Percentiles rank a stretch among this genome's conserved stretches.
Conservation (phyloP, 2,329 filamentous ascomycete species). For the Chrysosporium keratinophilum region DNA sequence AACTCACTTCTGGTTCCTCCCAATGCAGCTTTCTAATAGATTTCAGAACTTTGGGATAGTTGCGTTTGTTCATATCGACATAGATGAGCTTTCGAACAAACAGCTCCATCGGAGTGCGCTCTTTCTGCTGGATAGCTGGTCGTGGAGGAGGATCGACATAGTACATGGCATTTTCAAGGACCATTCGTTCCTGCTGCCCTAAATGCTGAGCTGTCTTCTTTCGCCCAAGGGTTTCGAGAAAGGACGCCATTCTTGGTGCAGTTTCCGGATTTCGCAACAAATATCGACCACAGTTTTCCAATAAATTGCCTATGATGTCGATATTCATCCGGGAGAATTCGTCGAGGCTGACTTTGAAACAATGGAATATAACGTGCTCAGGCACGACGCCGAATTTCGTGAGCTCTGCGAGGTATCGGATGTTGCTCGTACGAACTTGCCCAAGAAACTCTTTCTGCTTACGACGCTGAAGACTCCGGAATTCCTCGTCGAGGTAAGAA, state of each 20-base stretch:
- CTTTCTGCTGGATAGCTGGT: conserved; percentile 91
- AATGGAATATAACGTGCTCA: conserved; percentile 97
- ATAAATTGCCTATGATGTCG: conserved; percentile 89
- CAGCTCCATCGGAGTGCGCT: conserved; percentile 82
- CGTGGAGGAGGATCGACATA: conserved; percentile 93
- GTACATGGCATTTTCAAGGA: conserved; percentile 96
- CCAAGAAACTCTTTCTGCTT: conserved; percentile 97
- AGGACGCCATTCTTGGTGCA: conserved; percentile 81
- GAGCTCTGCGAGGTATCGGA: conserved; percentile 92
- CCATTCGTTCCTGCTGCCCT: conserved; percentile 91
- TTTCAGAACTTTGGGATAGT: conserved; percentile 86
- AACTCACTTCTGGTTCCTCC: conserved; percentile 71
- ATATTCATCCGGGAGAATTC: conserved; percentile 99
- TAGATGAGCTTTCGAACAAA: conserved; percentile 92
- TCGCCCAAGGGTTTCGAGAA: conserved; percentile 85
- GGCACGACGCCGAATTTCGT: conserved; percentile 98
- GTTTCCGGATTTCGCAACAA: conserved; percentile 87
- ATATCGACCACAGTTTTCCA: conserved; percentile 95
- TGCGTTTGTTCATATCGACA: conserved; percentile 84
- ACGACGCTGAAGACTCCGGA: conserved; percentile 86
- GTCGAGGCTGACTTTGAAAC: conserved; percentile 90
- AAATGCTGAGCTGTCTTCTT: conserved; percentile 95
- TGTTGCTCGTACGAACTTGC: conserved; percentile 84
- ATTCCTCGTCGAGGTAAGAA: conserved; percentile 88
- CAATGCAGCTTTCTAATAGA: conserved; percentile 92